Base-by-base conservation (phyloP, 768 basidiomycete species). In the Pisolithus albus region DNA sequence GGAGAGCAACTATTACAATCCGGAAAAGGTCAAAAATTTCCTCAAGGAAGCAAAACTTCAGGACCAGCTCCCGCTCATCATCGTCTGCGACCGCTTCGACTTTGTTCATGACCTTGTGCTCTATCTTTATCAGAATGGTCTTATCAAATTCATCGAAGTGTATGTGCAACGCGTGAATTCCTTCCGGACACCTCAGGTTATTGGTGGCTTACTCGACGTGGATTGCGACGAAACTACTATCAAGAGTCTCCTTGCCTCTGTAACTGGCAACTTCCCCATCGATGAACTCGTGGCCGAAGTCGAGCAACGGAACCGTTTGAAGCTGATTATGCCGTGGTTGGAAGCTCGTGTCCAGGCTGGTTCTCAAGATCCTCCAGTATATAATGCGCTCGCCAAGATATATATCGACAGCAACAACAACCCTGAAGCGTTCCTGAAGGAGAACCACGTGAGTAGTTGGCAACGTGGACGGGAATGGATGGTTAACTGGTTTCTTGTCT, bases 21-120 rank as follows among this genome's bases (percentile, higher is more conserved):
- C 96, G 1, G 96, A 99, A 76, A 99, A 99, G 72, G 96, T 98
- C 80, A 98, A 99, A 80, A 99, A 99, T 73, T 98, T 97, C 86
- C 83, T 97, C 69, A 97, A 97, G 71, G 96, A 99, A 65, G 94
- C 96, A 62, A 94, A 96, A 63, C 84, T 99, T 26, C 73, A 84
- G 36, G 96, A 98, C 65, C 96, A 98, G 66, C 83, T 99, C 36
- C 96, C 96, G 4, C 84, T 99, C 60, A 99, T 98, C 76, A 98
- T 99, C 58, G 96, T 99, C 61, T 98, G 96, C 79, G 96, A 99
- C 68, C 92, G 96, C 37, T 99, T 98, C 78, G 95, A 96, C 77
- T 98, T 97, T 62, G 95, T 99, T 10, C 96, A 99, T 67, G 96
- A 99, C 64, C 84, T 99, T 55, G 95, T 99, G 41, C 82, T 99